Conservation (phyloP, 75 land plant species). For the Cupressus sempervirens region DNA sequence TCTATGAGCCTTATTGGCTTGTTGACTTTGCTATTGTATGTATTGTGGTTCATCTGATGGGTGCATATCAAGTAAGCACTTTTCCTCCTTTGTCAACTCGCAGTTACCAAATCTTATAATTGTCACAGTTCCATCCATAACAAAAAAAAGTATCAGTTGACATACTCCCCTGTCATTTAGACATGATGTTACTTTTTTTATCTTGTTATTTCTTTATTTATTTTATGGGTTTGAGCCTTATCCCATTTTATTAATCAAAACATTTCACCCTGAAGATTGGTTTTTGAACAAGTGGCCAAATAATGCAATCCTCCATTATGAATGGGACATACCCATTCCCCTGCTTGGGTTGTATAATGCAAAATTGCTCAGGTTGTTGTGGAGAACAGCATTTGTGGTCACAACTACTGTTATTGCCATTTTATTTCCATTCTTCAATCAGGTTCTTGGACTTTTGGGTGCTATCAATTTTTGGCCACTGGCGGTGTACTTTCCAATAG, state of each 20-base stretch:
- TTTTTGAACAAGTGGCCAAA: constrained; percentile 26
- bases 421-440: constrained; percentile 84
- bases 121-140: neutral
- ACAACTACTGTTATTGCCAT: constrained; percentile 62
- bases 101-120: neutral
- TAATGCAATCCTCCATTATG: constrained; percentile 26
- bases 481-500: constrained; percentile 86
- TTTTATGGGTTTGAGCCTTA: too few species aligned
- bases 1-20: constrained; percentile 28
- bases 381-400: constrained; percentile 63
- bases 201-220: too few species aligned
- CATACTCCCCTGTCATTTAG: too few species aligned
- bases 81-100: neutral
- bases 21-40: constrained; percentile 29
- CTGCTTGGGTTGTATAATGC: constrained; percentile 21
- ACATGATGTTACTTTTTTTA: too few species aligned
- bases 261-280: constrained; percentile 35
- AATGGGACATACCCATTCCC: constrained; percentile 27
- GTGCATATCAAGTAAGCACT: constrained; percentile 21
- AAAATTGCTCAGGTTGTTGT: constrained; percentile 55
- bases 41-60: constrained; percentile 20
- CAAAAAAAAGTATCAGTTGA: neutral
- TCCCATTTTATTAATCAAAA: too few species aligned
- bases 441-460: constrained; percentile 74
- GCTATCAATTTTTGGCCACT: constrained; percentile 87